Conservation (phyloP, 352 stramenopile genomes). For the Globisporangium carolinianum region DNA sequence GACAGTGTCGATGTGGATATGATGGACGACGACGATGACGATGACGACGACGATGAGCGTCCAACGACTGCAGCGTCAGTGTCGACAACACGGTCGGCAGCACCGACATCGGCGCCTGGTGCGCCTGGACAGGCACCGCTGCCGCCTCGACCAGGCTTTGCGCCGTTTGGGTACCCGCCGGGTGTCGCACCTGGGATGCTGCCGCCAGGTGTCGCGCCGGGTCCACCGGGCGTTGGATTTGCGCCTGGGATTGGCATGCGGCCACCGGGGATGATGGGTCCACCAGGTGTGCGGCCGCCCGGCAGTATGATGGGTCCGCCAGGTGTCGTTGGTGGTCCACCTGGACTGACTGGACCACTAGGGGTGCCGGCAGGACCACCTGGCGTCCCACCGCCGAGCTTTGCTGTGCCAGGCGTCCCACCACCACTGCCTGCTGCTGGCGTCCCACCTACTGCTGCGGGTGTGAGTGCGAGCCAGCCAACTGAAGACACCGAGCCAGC, state of each 20-base stretch:
- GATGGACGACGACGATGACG: slow-evolving; percentile 21
- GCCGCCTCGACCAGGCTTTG: slow-evolving; percentile 3
- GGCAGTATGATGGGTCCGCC: slow-evolving; percentile 27
- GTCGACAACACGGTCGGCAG: neutral
- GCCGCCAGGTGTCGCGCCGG: slow-evolving; percentile 17
- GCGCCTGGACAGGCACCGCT: slow-evolving; percentile 5
- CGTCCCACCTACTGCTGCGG: neutral
- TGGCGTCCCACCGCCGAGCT: neutral
- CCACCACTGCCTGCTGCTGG: neutral
- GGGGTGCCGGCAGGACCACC: slow-evolving; percentile 15
- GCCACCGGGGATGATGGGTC: slow-evolving; percentile 18
- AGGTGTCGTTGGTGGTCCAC: slow-evolving; percentile 13
- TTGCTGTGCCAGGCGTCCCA: neutral
- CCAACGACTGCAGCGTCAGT: neutral
- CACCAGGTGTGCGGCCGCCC: slow-evolving; percentile 20
- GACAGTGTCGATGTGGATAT: neutral
- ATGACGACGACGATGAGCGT: slow-evolving; percentile 20
- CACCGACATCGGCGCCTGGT: slow-evolving; percentile 1
- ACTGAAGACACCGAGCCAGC: slow-evolving; percentile 36
- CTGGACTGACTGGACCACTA: neutral
- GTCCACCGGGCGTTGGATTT: slow-evolving; percentile 13
- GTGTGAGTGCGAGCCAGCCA: slow-evolving; percentile 2
- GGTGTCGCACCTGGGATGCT: slow-evolving; percentile 14
- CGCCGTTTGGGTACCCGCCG: slow-evolving; percentile 5
- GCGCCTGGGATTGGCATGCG: slow-evolving; percentile 16